These are phyloP conservation scores for Curvularia hawaiiensis DNA, from an alignment of 2,329 filamentous ascomycete species.

Conservation along the genomic window DNA sequence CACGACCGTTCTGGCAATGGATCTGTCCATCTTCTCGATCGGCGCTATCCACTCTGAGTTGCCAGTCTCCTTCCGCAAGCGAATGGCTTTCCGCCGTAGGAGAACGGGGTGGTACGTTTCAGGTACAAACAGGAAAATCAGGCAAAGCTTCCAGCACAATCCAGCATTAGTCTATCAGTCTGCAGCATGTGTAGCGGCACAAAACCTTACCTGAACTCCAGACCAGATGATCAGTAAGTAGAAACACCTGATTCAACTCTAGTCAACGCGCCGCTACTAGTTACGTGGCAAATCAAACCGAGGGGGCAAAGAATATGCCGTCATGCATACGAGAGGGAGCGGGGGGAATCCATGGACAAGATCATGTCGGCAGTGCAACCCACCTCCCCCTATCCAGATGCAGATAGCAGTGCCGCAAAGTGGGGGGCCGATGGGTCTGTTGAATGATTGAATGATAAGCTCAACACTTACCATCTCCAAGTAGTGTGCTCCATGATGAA, in stretches of 20 bases:
- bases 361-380: constrained; percentile 5
- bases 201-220: constrained; percentile 49
- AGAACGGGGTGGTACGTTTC: constrained; percentile 83
- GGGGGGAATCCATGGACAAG: constrained; percentile 1
- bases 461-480: constrained; percentile 59
- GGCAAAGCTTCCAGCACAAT: constrained; percentile 56
- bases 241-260: constrained; percentile 50
- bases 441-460: constrained; percentile 15
- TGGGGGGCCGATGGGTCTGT: constrained; percentile 11
- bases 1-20: constrained; percentile 61
- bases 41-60: constrained; percentile 77
- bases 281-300: not conserved
- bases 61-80: constrained; percentile 74
- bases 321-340: constrained; percentile 5
- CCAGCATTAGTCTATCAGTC: constrained; percentile 22
- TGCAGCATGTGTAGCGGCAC: constrained; percentile 20
- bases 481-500: constrained; percentile 78
- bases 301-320: not conserved
- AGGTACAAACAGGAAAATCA: constrained; percentile 75
- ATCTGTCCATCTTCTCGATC: constrained; percentile 73
- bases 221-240: constrained; percentile 86
- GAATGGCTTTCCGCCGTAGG: constrained; percentile 72
- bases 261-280: constrained; percentile 33
- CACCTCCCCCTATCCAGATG: constrained; percentile 3
- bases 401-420: constrained; percentile 11